These are phyloP conservation scores for Coemansia sp. DNA, from an alignment of 192 early-diverging fungal genomes.

Conservation along the genomic window DNA sequence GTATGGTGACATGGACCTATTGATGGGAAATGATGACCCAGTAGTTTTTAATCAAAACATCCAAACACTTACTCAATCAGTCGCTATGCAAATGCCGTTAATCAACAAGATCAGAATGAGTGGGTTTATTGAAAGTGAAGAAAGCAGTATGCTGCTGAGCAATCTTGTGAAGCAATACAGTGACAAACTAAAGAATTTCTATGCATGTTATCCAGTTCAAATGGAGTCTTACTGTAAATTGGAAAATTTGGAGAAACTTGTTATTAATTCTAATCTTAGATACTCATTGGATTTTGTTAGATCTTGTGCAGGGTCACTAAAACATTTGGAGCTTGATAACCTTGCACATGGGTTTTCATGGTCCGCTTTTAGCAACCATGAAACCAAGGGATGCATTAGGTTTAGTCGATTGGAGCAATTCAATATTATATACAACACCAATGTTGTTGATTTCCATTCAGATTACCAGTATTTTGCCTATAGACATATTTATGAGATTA, in stretches of 20 bases:
- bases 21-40: too few relatives aligned
- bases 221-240: neutral
- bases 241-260: neutral
- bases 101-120: neutral
- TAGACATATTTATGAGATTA: neutral
- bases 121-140: neutral
- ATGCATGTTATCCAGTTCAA: neutral
- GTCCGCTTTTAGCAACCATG: neutral
- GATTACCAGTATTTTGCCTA: too few relatives aligned
- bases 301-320: neutral
- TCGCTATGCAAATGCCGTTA: neutral
- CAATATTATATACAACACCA: too few relatives aligned
- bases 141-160: neutral
- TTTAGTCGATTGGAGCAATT: too few relatives aligned
- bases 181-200: neutral
- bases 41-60: too few relatives aligned
- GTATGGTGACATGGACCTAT: too few relatives aligned
- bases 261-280: neutral
- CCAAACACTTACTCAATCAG: too few relatives aligned
- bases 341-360: slow-evolving; percentile 1
- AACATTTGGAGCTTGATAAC: neutral
- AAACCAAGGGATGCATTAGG: neutral
- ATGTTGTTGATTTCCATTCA: too few relatives aligned
- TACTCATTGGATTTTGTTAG: neutral
- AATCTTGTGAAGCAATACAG: neutral